Evolutionary conservation across 306 rosid genomes (phyloP).

Genomic region (Leucaena leucocephala): DNA sequence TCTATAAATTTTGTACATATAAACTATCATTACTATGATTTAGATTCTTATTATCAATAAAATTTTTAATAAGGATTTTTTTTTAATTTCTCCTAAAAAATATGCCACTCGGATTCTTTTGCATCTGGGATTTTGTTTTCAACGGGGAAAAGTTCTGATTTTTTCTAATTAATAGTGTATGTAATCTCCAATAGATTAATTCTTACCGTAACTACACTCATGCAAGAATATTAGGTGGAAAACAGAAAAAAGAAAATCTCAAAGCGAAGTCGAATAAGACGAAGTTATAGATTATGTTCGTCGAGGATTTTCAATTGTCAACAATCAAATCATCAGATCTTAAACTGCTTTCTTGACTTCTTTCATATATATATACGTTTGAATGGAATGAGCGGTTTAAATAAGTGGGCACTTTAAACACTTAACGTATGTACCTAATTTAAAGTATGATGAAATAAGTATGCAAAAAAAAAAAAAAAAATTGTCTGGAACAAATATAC

Average conservation of each 20-base stretch:
- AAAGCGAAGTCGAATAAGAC: background rate
- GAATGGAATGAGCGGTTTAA: background rate
- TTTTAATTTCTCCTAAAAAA: no score
- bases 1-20: no score
- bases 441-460: background rate
- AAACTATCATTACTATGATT: no score
- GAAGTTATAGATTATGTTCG: background rate
- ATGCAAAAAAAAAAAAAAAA: no score
- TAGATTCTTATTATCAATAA: no score
- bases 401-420: background rate
- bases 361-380: background rate
- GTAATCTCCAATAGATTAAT: background rate
- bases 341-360: background rate
- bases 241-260: background rate
- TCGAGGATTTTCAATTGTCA: background rate
- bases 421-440: background rate
- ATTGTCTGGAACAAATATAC: no score
- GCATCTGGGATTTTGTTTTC: background rate
- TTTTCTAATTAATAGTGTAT: background rate
- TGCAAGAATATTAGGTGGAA: background rate
- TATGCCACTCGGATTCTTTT: no score
- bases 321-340: background rate
- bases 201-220: background rate
- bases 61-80: no score
- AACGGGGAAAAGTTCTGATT: no score